phyloP scores from a whole-genome alignment of 192 early-diverging fungal genomes.

The Backusella luteola region DNA sequence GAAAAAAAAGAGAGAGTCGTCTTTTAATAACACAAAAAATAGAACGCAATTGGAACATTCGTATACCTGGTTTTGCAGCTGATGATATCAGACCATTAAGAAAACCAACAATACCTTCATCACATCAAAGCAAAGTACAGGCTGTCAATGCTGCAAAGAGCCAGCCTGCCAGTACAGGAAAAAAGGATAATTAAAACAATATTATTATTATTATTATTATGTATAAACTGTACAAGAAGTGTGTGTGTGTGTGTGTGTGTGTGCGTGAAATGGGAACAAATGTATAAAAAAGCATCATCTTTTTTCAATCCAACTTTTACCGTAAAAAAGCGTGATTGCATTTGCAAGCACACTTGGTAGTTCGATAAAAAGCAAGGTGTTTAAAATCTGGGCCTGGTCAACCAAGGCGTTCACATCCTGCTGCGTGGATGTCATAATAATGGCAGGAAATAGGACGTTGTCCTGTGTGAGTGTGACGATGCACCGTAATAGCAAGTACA shows the following conservation, averaged over 20 bases:
- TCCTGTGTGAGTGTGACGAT: neutral
- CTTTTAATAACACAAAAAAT: neutral
- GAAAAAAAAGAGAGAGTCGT: neutral
- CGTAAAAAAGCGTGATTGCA: neutral
- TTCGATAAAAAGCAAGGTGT: neutral
- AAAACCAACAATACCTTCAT: conserved; percentile 60
- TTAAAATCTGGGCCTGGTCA: neutral
- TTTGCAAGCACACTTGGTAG: neutral
- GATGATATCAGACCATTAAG: conserved; percentile 77
- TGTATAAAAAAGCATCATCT: neutral
- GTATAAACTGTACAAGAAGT: neutral
- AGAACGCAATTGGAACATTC: conserved; percentile 89
- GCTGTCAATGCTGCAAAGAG: conserved; percentile 56
- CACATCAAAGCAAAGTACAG: conserved; percentile 62
- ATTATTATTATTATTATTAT: neutral
- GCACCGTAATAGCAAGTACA: neutral
- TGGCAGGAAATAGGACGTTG: neutral
- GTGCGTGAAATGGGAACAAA: neutral
- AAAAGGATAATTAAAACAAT: conserved; percentile 3
- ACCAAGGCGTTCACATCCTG: neutral
- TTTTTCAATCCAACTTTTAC: conserved; percentile 1
- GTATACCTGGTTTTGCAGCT: conserved; percentile 85
- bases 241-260: neutral
- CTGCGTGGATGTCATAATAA: neutral
- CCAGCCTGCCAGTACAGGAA: conserved; percentile 12